Conservation (phyloP, 1,139 yeast species). For the Arxiozyma telluris region DNA sequence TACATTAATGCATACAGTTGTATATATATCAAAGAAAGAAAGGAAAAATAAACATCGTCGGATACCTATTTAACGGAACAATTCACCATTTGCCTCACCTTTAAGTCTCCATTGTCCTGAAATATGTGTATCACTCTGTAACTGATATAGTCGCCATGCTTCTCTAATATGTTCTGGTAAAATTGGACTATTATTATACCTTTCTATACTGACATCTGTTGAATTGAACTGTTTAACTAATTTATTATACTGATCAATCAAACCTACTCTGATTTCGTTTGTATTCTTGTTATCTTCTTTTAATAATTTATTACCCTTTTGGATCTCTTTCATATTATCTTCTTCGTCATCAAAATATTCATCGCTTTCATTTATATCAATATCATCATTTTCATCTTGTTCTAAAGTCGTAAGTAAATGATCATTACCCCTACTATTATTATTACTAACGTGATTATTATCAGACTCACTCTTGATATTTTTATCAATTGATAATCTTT, state of each 20-base stretch:
- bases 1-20: too few species aligned
- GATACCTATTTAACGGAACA: slow-evolving; percentile 43
- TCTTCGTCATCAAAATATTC: slow-evolving; percentile 25
- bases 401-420: slow-evolving; percentile 4
- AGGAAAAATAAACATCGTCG: background rate
- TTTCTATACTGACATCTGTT: slow-evolving; percentile 30
- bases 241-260: slow-evolving; percentile 25
- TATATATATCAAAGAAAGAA: too few species aligned
- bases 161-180: slow-evolving; percentile 80
- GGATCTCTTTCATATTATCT: slow-evolving; percentile 14
- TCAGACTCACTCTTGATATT: slow-evolving; percentile 1
- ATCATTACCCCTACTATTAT: background rate
- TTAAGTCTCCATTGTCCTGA: slow-evolving; percentile 62
- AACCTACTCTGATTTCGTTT: slow-evolving; percentile 19
- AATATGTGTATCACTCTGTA: slow-evolving; percentile 59
- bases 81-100: slow-evolving; percentile 61
- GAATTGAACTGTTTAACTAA: slow-evolving; percentile 25
- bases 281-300: slow-evolving; percentile 17
- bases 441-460: slow-evolving; percentile 2
- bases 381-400: slow-evolving; percentile 18
- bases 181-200: slow-evolving; percentile 49
- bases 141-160: slow-evolving; percentile 70
- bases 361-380: slow-evolving; percentile 27
- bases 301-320: slow-evolving; percentile 19
- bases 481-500: slow-evolving; percentile 2